These are phyloP conservation scores for Botrytis fabae DNA, from an alignment of 2,329 filamentous ascomycete species.

Conservation along the genomic window DNA sequence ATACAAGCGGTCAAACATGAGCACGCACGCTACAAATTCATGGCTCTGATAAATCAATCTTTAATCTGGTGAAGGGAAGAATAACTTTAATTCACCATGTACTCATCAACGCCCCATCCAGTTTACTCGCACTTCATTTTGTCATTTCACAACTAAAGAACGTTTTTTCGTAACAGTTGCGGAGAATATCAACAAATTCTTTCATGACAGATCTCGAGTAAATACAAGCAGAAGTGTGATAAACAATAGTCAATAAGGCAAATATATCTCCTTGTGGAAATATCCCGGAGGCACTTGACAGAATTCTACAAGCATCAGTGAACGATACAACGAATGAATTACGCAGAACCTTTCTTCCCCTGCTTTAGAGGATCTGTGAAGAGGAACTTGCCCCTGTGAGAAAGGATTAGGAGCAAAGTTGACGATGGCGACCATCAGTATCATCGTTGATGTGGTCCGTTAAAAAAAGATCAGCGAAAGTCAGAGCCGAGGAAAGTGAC, in stretches of 20 bases:
- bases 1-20: not conserved
- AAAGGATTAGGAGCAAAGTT: not conserved
- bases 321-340: not conserved
- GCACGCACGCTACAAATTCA: not conserved
- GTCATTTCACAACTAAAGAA: not conserved
- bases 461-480: not conserved
- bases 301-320: not conserved
- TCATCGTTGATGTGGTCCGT: not conserved
- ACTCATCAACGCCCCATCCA: not conserved
- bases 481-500: not conserved
- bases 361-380: not conserved
- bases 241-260: not conserved
- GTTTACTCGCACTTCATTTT: not conserved
- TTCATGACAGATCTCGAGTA: not conserved
- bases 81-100: not conserved
- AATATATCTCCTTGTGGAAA: not conserved
- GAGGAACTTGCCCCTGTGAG: not conserved
- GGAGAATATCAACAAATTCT: accelerated
- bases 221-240: not conserved
- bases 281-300: not conserved
- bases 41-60: not conserved
- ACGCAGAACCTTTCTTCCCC: not conserved
- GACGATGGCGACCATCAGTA: not conserved
- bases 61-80: not conserved
- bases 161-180: not conserved